phyloP scores from a whole-genome alignment of 2,329 filamentous ascomycete species.

The Fusarium setosum region DNA sequence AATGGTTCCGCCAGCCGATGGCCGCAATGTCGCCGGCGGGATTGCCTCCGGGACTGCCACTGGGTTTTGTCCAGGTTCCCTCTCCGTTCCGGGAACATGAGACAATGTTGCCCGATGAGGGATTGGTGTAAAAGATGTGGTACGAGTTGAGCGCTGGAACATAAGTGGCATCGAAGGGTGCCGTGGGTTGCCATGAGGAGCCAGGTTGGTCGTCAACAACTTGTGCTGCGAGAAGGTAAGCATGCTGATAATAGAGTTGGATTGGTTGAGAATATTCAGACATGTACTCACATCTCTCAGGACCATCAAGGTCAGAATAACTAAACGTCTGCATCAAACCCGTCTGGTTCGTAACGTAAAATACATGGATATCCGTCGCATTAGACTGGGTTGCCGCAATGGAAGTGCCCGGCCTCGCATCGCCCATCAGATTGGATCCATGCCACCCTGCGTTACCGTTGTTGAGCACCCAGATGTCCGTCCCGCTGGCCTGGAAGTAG shows the following conservation, averaged over 20 bases:
- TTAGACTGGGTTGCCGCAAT: conserved; percentile 21
- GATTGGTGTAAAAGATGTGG: conserved; percentile 30
- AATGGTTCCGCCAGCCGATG: conserved; percentile 24
- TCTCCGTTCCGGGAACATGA: conserved; percentile 13
- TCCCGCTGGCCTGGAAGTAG: conserved; percentile 29
- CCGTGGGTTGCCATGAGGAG: conserved; percentile 19
- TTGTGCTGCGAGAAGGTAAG: conserved; percentile 1
- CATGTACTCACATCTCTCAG: conserved; percentile 3
- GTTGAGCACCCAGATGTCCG: conserved; percentile 23
- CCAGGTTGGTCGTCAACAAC: conserved; percentile 15
- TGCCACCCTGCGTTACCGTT: conserved; percentile 15
- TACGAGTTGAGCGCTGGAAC: conserved; percentile 14
- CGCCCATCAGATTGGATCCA: conserved; percentile 4
- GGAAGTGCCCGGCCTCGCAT: conserved; percentile 11
- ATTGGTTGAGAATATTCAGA: background rate
- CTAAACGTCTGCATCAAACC: conserved; percentile 5
- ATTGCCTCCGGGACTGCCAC: conserved; percentile 16
- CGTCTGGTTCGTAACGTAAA: conserved; percentile 27
- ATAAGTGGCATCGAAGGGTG: conserved; percentile 21
- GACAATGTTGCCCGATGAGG: conserved; percentile 15
- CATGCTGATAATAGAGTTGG: background rate
- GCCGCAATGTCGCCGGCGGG: conserved; percentile 26
- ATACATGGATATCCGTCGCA: conserved; percentile 14
- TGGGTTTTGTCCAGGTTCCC: conserved; percentile 5
- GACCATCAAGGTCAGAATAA: conserved; percentile 14